Percentiles rank a stretch among this genome's conserved stretches.
Conservation (phyloP, 495 filamentous ascomycete species). For the Coniosporium apollinis region DNA sequence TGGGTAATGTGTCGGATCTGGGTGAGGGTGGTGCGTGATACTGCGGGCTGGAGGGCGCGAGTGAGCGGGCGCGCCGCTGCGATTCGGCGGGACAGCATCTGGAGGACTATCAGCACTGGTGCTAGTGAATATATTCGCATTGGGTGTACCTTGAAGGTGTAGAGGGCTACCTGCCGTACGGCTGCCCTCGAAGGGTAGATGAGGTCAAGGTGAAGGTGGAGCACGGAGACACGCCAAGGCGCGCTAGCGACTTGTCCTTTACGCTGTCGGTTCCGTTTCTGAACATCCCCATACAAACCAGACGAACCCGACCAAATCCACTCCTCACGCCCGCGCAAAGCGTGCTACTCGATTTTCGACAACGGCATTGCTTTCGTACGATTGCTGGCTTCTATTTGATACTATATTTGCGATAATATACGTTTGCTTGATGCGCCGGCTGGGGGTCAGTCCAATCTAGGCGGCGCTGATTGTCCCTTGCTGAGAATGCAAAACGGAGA, state of each 20-base stretch:
- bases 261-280: too few relatives aligned
- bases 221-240: too few relatives aligned
- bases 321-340: slow-evolving; percentile 12
- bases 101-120: too few relatives aligned
- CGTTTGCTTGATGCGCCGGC: slow-evolving; percentile 48
- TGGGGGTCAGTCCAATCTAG: slow-evolving; percentile 31
- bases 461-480: background rate
- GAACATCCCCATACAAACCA: too few relatives aligned
- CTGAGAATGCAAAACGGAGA: background rate
- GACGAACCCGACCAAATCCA: slow-evolving; percentile 5
- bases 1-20: slow-evolving; percentile 10
- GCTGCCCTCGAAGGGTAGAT: background rate
- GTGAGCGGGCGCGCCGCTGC: slow-evolving; percentile 26
- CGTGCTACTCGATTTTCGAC: slow-evolving; percentile 34
- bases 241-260: too few relatives aligned
- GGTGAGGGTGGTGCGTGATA: slow-evolving; percentile 10
- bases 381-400: slow-evolving; percentile 44
- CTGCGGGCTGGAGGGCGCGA: slow-evolving; percentile 13
- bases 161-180: background rate
- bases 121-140: too few relatives aligned
- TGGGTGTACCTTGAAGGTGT: background rate
- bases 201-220: too few relatives aligned
- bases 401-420: slow-evolving; percentile 40
- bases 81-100: slow-evolving; percentile 30
- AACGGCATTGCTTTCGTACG: slow-evolving; percentile 36